These are phyloP conservation scores for Phytophthora boehmeriae DNA, from an alignment of 352 stramenopile genomes.

Conservation along the genomic window DNA sequence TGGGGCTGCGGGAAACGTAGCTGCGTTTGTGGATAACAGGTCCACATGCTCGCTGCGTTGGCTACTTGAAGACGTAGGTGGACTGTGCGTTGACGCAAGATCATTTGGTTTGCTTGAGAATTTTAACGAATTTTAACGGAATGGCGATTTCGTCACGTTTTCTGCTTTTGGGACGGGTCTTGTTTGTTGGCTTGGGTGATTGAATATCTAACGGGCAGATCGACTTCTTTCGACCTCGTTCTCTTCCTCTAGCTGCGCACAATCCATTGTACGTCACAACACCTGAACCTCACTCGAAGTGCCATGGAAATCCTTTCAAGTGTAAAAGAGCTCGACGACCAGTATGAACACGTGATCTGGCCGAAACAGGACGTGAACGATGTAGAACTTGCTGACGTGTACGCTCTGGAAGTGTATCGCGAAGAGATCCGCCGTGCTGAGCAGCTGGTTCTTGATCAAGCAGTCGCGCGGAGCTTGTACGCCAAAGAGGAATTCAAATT, in stretches of 20 bases:
- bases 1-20: conserved; percentile 32
- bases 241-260: background rate
- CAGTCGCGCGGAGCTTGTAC: conserved; percentile 53
- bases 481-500: conserved; percentile 44
- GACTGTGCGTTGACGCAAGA: background rate
- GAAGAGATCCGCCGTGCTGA: conserved; percentile 44
- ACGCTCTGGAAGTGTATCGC: conserved; percentile 45
- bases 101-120: background rate
- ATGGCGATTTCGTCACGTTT: too few species aligned
- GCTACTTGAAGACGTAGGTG: conserved; percentile 8
- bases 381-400: conserved; percentile 30
- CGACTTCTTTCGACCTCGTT: background rate
- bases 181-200: background rate
- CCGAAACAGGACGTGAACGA: conserved; percentile 17
- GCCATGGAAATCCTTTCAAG: conserved; percentile 30
- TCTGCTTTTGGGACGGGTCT: background rate
- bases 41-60: background rate
- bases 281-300: background rate
- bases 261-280: background rate
- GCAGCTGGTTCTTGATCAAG: conserved; percentile 41
- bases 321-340: conserved; percentile 17
- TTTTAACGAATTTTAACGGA: too few species aligned
- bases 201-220: background rate
- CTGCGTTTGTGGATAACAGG: conserved; percentile 31
- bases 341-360: conserved; percentile 20